These are phyloP conservation scores for Darksidea phi DNA, from an alignment of 495 filamentous ascomycete genomes.

Conservation along the genomic window DNA sequence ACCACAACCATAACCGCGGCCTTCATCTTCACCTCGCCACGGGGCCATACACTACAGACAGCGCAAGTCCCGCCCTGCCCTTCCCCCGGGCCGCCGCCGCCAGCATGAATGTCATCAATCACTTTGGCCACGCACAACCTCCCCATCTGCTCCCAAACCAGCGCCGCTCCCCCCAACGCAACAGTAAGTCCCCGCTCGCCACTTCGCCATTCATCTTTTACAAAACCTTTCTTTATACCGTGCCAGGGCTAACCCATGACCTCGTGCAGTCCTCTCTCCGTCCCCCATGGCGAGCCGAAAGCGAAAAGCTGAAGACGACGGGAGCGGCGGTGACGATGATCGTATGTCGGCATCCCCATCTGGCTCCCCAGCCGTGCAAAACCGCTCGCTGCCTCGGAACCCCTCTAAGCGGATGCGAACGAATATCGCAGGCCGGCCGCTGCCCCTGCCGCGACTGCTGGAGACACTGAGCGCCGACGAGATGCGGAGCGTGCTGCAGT, in stretches of 20 bases:
- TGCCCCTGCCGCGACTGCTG: slow-evolving; percentile 77
- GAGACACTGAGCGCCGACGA: slow-evolving; percentile 86
- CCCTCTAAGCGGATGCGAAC: slow-evolving; percentile 62
- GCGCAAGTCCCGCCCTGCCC: too few relatives aligned
- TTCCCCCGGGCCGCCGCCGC: slow-evolving; percentile 5
- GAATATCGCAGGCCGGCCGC: slow-evolving; percentile 73
- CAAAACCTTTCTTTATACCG: too few relatives aligned
- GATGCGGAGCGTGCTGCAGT: slow-evolving; percentile 75
- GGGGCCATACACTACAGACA: too few relatives aligned
- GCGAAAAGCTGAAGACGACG: slow-evolving; percentile 84
- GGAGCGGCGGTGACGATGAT: slow-evolving; percentile 56
- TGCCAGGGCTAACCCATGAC: not conserved
- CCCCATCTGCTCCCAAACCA: slow-evolving; percentile 67
- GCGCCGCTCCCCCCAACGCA: slow-evolving; percentile 68
- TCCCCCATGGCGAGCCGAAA: slow-evolving; percentile 61
- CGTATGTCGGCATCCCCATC: slow-evolving; percentile 85
- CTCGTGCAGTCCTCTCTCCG: slow-evolving; percentile 18
- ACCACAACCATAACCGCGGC: too few relatives aligned
- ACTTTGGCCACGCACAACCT: slow-evolving; percentile 60
- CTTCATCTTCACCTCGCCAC: too few relatives aligned
- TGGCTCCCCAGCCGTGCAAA: slow-evolving; percentile 69
- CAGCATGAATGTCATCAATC: slow-evolving; percentile 61
- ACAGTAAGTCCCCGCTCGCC: slow-evolving; percentile 54
- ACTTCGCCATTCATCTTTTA: not conserved
- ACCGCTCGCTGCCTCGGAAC: slow-evolving; percentile 61